Evolutionary conservation across 441 rosid genomes (phyloP).

Genomic region (Croton laevigatus): DNA sequence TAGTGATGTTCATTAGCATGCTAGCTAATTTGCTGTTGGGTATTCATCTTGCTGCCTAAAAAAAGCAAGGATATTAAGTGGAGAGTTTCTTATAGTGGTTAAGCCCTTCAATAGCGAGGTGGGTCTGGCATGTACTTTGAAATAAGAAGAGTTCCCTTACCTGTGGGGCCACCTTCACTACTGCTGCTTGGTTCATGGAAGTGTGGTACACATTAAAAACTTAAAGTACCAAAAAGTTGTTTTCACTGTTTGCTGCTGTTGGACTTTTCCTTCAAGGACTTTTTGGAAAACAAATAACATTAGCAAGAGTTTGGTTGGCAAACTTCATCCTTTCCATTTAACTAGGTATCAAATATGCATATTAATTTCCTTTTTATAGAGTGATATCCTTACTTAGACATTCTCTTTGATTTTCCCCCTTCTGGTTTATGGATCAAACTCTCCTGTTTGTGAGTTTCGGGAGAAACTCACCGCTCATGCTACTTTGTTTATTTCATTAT

Average conservation of each 20-base stretch:
- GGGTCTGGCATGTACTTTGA: no score
- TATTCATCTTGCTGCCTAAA: no score
- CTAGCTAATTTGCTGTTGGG: not conserved
- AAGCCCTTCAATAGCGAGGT: not conserved
- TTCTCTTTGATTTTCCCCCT: not conserved
- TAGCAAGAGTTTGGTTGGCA: no score
- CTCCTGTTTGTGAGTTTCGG: not conserved
- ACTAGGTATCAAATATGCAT: not conserved
- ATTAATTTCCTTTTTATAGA: not conserved
- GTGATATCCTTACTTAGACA: not conserved
- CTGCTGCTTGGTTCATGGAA: not conserved
- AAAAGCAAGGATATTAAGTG: not conserved
- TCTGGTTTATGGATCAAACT: not conserved
- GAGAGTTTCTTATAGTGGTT: not conserved
- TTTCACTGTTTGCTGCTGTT: not conserved
- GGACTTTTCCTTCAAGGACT: not conserved
- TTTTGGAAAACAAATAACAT: constrained; percentile 4
- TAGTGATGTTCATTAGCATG: not conserved
- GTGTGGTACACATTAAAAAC: no score
- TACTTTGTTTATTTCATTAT: not conserved
- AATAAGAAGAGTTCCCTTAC: not conserved
- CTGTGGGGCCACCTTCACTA: not conserved
- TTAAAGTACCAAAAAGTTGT: not conserved
- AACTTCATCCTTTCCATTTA: not conserved
- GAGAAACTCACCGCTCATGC: not conserved